Conservation (phyloP, 225 moss, liverwort and hornwort species). For the Physcomitrium patens region DNA sequence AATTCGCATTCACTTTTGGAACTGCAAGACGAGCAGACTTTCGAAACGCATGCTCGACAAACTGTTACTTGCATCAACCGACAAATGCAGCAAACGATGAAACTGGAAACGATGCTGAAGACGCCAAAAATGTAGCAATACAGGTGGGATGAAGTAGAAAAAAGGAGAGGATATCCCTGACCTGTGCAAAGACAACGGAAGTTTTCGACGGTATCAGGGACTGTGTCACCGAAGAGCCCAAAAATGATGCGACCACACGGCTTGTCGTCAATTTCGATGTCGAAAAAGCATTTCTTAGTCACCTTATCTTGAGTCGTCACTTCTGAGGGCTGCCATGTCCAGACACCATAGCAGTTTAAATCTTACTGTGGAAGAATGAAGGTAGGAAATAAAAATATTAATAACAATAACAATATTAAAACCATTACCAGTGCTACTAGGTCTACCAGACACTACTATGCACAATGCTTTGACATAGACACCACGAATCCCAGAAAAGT, state of each 20-base stretch:
- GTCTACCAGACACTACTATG: too few species aligned
- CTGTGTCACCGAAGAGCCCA: conserved; percentile 78
- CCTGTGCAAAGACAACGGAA: conserved; percentile 91
- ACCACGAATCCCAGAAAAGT: not conserved
- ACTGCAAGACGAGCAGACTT: too few species aligned
- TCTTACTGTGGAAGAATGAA: not conserved
- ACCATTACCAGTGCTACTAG: not conserved
- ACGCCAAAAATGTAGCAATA: not conserved
- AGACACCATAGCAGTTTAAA: not conserved
- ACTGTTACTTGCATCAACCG: too few species aligned
- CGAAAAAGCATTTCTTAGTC: conserved; percentile 75
- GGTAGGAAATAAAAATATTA: not conserved
- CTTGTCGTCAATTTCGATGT: conserved; percentile 64
- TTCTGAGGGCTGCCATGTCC: conserved; percentile 29
- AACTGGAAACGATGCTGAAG: not conserved
- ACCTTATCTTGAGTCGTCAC: conserved; percentile 75
- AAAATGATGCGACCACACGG: conserved; percentile 62
- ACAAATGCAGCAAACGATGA: too few species aligned
- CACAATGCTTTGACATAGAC: too few species aligned
- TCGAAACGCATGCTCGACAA: too few species aligned
- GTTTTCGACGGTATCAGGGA: conserved; percentile 74
- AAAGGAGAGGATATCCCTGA: not conserved
- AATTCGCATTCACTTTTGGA: too few species aligned
- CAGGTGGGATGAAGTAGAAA: too few species aligned
- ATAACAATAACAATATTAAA: not conserved